Conservation (phyloP, 2,329 filamentous ascomycete species). For the Leptodontidium sp. region DNA sequence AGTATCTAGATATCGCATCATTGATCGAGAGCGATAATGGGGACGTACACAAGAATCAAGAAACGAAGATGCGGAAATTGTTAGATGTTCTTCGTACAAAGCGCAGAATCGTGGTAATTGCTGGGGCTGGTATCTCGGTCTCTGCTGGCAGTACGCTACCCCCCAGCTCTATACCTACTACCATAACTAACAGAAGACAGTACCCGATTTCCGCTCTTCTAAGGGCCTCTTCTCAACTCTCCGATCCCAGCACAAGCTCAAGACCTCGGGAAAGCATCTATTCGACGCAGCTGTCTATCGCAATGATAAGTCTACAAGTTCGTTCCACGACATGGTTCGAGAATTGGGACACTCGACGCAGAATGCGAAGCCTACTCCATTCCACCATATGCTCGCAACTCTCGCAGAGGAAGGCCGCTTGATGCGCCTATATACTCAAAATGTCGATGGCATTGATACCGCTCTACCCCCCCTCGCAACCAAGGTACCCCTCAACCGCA, state of each 20-base stretch:
- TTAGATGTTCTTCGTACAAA: slow-evolving; percentile 81
- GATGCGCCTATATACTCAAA: slow-evolving; percentile 92
- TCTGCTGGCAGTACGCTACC: slow-evolving; percentile 82
- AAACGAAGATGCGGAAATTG: slow-evolving; percentile 72
- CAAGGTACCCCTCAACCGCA: slow-evolving; percentile 78
- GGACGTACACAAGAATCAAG: slow-evolving; percentile 61
- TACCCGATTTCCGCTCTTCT: slow-evolving; percentile 95
- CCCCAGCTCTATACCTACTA: slow-evolving; percentile 26
- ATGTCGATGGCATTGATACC: slow-evolving; percentile 95
- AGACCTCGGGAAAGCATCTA: slow-evolving; percentile 91
- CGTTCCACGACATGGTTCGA: slow-evolving; percentile 96
- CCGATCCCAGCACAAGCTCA: slow-evolving; percentile 87
- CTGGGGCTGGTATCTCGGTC: slow-evolving; percentile 95
- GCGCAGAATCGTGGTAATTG: slow-evolving; percentile 96
- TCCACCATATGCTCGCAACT: slow-evolving; percentile 93
- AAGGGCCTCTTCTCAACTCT: slow-evolving; percentile 88
- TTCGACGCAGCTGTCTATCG: slow-evolving; percentile 99
- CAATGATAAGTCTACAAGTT: slow-evolving; percentile 85
- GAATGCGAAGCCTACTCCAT: slow-evolving; percentile 81
- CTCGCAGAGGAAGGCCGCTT: slow-evolving; percentile 87
- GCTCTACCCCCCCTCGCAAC: slow-evolving; percentile 82
- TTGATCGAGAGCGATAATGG: slow-evolving; percentile 55
- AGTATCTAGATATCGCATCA: slow-evolving; percentile 75
- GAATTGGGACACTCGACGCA: slow-evolving; percentile 82
- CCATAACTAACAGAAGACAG: slow-evolving; percentile 51